A percentile compares a stretch with the other conserved stretches of the same genome.
phyloP scores from a whole-genome alignment of 2,329 filamentous ascomycete genomes.

The Aspergillus nomiae region DNA sequence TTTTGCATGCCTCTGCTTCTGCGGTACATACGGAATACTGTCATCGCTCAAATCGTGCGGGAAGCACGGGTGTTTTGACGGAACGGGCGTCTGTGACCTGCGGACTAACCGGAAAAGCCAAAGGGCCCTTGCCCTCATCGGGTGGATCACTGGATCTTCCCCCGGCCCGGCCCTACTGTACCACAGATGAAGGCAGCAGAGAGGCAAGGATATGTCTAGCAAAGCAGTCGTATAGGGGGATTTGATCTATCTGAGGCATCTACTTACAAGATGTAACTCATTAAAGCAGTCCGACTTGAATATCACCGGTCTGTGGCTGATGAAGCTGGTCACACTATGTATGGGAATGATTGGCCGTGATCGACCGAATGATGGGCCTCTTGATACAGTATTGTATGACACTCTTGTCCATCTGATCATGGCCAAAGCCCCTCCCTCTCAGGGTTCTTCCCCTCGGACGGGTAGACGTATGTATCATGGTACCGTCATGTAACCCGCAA shows the following conservation, averaged over 20 bases:
- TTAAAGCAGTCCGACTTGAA: neutral
- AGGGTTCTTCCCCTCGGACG: conserved; percentile 1
- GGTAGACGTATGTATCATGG: conserved; percentile 12
- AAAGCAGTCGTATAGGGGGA: neutral
- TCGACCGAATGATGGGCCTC: conserved; percentile 10
- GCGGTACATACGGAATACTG: conserved; percentile 18
- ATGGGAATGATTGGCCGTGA: conserved; percentile 19
- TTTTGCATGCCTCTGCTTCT: conserved; percentile 20
- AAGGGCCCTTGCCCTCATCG: conserved; percentile 11
- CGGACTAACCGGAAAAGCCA: conserved; percentile 13
- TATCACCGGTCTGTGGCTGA: neutral
- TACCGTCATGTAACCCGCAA: conserved; percentile 16
- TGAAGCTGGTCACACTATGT: conserved; percentile 16
- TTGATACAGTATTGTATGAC: conserved; percentile 21
- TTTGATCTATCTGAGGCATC: neutral
- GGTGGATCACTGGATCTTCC: conserved; percentile 24
- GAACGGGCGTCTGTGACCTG: neutral
- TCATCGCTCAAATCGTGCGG: conserved; percentile 17
- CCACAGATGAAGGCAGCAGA: conserved; percentile 15
- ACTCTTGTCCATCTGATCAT: conserved; percentile 21
- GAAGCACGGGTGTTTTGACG: conserved; percentile 7
- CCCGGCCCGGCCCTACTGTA: conserved; percentile 28
- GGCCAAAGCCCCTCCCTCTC: neutral
- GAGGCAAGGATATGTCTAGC: neutral
- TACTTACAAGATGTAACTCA: neutral